Base-by-base conservation (phyloP, 306 rosid species). In the Castanopsis chinensis region DNA sequence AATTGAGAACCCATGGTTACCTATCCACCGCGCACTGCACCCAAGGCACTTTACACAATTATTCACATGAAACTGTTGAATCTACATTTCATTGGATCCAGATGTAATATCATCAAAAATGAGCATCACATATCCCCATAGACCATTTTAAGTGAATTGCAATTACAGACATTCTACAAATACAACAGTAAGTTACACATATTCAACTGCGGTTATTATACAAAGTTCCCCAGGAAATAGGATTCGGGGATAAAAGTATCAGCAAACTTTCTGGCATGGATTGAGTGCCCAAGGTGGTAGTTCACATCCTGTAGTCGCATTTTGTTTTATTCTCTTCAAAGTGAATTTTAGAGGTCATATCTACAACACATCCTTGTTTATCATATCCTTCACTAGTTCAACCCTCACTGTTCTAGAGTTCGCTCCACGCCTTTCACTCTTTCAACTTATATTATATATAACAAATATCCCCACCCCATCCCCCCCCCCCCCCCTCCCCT, bases 21-120 rank as follows among this genome's bases (percentile, higher is more conserved):
- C 99, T 65, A 94, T 92, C 99, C 99, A 94, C 32, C 95, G 92
- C 6, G 99, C 99, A 91, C 99, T 94, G 87, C 90, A 85, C 81
- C 73, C 75, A 59, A 79, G 32, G 78, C 73, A 67, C 55, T 18
- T 18, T 59, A 71, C 32, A 78, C 79, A 76, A 78, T 72, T 80
- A 73, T 61, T 23, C 80, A 43, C 30, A 69, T 49, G 55, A 45
- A 81, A 80, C 60, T 43, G 49, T 57, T 73, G 71, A 80, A 74
- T 71, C 69, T 53, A 68, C 54, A 64, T 69, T 56, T 21, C 70
- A 59, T 77, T 35, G 45, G 57, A 72, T 10, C 78, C 65, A 69
- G 69, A 45, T 78, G 56, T 75, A 23, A 83, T 54, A 33, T 72
- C 76, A 74, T 70, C 3, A 28, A 27, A 73, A 63, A 54, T 68